Evolutionary conservation across 2,329 filamentous ascomycete genomes (phyloP), one percentile per base, ranked within the genome.

Genomic region (Arthrobotrys entomopaga): DNA sequence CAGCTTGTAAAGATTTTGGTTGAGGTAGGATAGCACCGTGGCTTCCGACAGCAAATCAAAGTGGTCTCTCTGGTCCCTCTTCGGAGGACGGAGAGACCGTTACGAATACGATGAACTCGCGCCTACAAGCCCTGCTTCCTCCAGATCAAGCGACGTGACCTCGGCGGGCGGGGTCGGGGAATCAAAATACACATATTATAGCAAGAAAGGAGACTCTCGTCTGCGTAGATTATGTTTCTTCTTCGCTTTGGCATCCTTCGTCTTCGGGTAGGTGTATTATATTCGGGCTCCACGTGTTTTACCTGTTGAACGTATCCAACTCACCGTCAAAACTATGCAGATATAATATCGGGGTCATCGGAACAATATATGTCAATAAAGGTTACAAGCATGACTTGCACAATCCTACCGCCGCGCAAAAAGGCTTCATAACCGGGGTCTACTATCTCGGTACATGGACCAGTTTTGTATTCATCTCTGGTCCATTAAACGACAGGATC

Each of bases 301-400:
- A n/a, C 1, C 20, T 2, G 24, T 15, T 26, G 8, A 15, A 13
- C 6, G 42, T 5, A 54, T 19, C 8, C 29, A 38, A 15, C 52
- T 54, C 38, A 54, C n/a, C 1, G n/a, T 38, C n/a, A 4, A 15
- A 34, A 34, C 13, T 20, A 26, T 11, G 16, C 11, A 85, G 84
- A 13, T 87, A 88, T 79, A 87, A 87, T 78, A 84, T 88, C 76
- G 86, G 86, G 60, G 82, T 88, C 49, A 81, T 87, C 16, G 85
- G 85, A 0, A 86, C 85, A 0, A 82, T 88, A 42, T 85, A 87
- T 60, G 85, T 87, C 3, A 84, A 87, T 77, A 84, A 84, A 0
- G 86, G 86, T 16, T 88, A 86, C 80, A 80, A 81, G n/a, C 79
- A 81, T 16, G 81, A 83, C 5, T 82, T 87, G 10, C 79, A 83